Base-by-base conservation (phyloP, 2,329 filamentous ascomycete species). In the Raffaelea arxii region DNA sequence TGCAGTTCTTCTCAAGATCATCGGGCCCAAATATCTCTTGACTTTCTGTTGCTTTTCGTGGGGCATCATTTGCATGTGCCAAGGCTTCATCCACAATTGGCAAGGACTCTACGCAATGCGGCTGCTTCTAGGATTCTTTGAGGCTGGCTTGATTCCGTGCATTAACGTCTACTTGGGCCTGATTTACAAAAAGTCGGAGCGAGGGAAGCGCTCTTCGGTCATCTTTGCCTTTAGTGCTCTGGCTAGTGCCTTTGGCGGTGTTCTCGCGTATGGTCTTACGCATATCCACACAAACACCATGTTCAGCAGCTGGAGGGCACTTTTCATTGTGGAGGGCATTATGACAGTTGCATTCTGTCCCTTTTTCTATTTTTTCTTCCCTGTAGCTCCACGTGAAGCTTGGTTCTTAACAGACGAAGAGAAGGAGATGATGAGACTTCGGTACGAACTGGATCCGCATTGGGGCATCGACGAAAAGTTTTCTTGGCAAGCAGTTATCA, bases 191-290 rank as follows among this genome's bases (percentile, higher is more conserved):
- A 48, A 48, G 40, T 49, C 47, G n/a, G 54, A 56, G 46, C 51
- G 53, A 6, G 55, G 52, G 18, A 51, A 52, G 25, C 44, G 66
- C 2, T 65, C 16, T 53, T 68, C 16, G 60, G 66, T 69, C 32
- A 57, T 70, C 25, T 70, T 67, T 40, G 60, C 61, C 4, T 63
- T 63, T 24, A 66, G 65, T 46, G 62, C 64, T 18, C 53, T 69
- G 12, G 62, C 67, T 27, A 63, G 61, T 24, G 62, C 64, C 6
- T 68, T 69, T 46, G 64, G 64, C 4, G 66, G 67, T n/a, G 55
- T 70, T n/a, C 62, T 70, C 10, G 66, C 65, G 4, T 64, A 60
- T 21, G 67, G 59, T 6, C 62, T 67, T 21, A 65, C 66, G 9
- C 59, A 61, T 35, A 61, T 61, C 25, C 56, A 61, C 7, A 59